Base-by-base conservation (phyloP, 768 basidiomycete species). In the Amanita pallidorosea region DNA sequence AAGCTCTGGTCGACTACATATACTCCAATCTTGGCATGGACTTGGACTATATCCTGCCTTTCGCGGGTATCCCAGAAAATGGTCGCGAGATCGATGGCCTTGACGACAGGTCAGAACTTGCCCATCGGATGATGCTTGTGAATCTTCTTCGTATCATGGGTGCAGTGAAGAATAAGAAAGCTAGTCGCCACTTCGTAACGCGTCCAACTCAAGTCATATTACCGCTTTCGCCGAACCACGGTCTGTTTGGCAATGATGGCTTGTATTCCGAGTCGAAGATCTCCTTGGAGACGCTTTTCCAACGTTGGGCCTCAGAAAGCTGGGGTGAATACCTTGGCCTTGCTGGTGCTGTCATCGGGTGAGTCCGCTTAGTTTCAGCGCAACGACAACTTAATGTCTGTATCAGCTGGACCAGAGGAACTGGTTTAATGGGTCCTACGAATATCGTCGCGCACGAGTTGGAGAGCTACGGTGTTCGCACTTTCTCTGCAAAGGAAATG, bases 401-500 rank as follows among this genome's bases (percentile, higher is more conserved):
- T 25, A 27, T 38, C 54, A 91, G 89, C 31, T 99, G 94, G 95
- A 97, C 94, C 42, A 90, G 96, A 55, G 96, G 96, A 29, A 99
- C 96, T 8, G 94, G 95, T 52, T 71, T 99, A 46, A 98, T 99
- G 96, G 85, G 79, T 52, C 86, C 93, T 3, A 94, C 91, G 40
- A 94, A 94, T 70, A 89, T 86, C 38, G 85, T 97, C 47, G 92
- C 96, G 23, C 88, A 94, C 52, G 91, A 92, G 49, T 77, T 99
- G 38, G 96, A 99, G 70, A 77, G 82, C 53, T 78, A 86, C 55
- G 96, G 96, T 54, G 90, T 96, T 53, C 82, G 96, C 57, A 99
- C 96, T 1, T 99, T 98, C 80, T 98, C 95, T 0, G 88, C 96
- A 25, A 98, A 98, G 72, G 96, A 99, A 70, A 99, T 98, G 96